Base-by-base conservation (phyloP, 2,329 filamentous ascomycete species). In the Hymenoscyphus repandus region DNA sequence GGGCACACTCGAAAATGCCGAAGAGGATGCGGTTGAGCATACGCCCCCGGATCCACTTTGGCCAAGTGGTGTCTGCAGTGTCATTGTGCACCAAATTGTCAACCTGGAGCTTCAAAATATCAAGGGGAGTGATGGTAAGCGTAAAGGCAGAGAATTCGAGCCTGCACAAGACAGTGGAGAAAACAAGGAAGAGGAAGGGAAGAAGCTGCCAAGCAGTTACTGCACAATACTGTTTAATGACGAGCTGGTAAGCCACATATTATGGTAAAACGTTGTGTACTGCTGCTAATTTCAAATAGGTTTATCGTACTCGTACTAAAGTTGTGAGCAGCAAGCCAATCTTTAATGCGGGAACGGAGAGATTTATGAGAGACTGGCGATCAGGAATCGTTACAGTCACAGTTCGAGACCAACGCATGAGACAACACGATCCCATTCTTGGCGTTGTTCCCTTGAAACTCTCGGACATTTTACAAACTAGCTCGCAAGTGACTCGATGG, bases 21-120 rank as follows among this genome's bases (percentile, higher is more conserved):
- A 87, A 42, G 90, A 96, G 64, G 88, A 96, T 64, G 90, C 89
- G 1, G 89, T 95, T 2, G 80, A 87, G 39, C 86, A 90, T 64
- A 97, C 91, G 0, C 93, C 93, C 5, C 92, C 92, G 0, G 92
- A 97, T 66, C 92, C 92, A n/a, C 77, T 96, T 6, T 97, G 90
- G 90, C 93, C 92, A 1, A 95, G 87, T 60, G 93, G 93, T 51
- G 76, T 99, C 17, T 83, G 92, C 65, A 90, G 86, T 61, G 70
- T 97, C 34, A 78, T 97, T 39, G 78, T 97, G 22, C 92, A 97
- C 65, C 92, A 97, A 68, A 95, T 97, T 58, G 91, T 96, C 58
- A 95, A 93, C 54, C 78, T 99, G 7, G 90, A 96, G 68, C 75
- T 96, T n/a, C 84, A 88, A 53, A 92, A 96, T 58, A 81, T 95